These are phyloP conservation scores for Epithele typhae DNA, from an alignment of 768 basidiomycete genomes.

Conservation along the genomic window DNA sequence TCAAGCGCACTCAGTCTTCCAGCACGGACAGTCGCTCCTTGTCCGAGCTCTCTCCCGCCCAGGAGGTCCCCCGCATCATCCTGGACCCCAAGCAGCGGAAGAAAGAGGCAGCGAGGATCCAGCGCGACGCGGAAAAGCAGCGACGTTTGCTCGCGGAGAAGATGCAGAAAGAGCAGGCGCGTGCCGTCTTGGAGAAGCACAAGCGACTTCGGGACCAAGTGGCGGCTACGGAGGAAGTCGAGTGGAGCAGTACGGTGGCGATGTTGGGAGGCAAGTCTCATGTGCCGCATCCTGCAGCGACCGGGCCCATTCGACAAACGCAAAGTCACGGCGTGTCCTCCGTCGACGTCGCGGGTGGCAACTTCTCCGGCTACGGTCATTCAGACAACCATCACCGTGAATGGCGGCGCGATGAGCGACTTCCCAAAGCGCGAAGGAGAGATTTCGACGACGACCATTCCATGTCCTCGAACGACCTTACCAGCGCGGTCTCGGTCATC, in stretches of 20 bases:
- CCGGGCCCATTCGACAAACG: slow-evolving; percentile 62
- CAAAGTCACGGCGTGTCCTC: slow-evolving; percentile 43
- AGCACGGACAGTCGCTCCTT: slow-evolving; percentile 70
- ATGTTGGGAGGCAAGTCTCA: slow-evolving; percentile 39
- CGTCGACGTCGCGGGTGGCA: slow-evolving; percentile 58
- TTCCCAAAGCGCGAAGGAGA: slow-evolving; percentile 73
- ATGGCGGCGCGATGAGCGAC: slow-evolving; percentile 47
- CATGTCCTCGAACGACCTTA: slow-evolving; percentile 84
- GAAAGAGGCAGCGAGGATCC: slow-evolving; percentile 76
- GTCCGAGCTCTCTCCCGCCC: slow-evolving; percentile 46
- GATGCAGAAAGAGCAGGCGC: slow-evolving; percentile 80
- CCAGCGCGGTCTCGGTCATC: slow-evolving; percentile 72
- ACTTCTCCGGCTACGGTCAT: slow-evolving; percentile 33
- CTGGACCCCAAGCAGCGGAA: slow-evolving; percentile 69
- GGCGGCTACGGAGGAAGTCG: slow-evolving; percentile 30
- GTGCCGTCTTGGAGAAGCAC: slow-evolving; percentile 90
- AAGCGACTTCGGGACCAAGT: slow-evolving; percentile 62
- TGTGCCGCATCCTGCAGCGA: slow-evolving; percentile 44
- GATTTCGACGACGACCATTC: slow-evolving; percentile 91
- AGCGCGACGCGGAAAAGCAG: slow-evolving; percentile 80
- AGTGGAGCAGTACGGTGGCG: slow-evolving; percentile 15
- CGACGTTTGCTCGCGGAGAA: slow-evolving; percentile 72
- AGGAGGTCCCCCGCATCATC: slow-evolving; percentile 31
- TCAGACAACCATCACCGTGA: slow-evolving; percentile 31
- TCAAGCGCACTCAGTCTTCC: slow-evolving; percentile 76